Evolutionary conservation across 129 eudicot species (phyloP).

Genomic region (Arctium lappa): DNA sequence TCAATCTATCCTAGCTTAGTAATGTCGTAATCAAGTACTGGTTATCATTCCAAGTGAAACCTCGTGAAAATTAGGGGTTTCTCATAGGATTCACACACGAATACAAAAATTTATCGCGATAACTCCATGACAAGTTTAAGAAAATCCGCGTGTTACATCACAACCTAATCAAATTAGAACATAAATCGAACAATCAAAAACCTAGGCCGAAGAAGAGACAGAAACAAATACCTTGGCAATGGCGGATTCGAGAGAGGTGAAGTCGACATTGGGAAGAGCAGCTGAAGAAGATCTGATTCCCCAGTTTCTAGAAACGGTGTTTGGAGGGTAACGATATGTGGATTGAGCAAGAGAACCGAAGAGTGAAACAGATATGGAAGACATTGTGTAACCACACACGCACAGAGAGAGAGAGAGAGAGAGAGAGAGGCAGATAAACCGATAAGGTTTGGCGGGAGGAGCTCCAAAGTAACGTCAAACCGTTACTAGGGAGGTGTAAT

Average conservation of each 20-base stretch:
- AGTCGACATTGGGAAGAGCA: conserved; percentile 57
- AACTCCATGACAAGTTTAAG: not conserved
- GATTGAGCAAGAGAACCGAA: conserved; percentile 18
- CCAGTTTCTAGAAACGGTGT: conserved; percentile 24
- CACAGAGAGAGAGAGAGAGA: not conserved
- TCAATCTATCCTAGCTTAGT: not conserved
- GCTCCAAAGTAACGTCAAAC: conserved; percentile 3
- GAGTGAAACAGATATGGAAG: conserved; percentile 27
- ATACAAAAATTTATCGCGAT: not conserved
- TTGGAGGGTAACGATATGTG: conserved; percentile 7
- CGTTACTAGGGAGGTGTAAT: not conserved
- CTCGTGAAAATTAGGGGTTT: not conserved
- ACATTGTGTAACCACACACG: conserved; percentile 4
- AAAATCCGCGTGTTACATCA: not conserved
- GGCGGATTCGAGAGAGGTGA: conserved; percentile 66
- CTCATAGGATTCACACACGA: not conserved
- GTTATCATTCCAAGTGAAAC: not conserved
- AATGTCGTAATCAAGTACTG: too few relatives aligned
- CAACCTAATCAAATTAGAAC: not conserved
- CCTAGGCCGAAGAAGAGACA: not conserved
- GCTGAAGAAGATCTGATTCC: conserved; percentile 47
- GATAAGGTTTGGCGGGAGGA: conserved; percentile 52
- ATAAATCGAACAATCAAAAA: not conserved
- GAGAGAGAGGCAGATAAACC: conserved; percentile 1
- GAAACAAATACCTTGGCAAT: conserved; percentile 42